These are phyloP conservation scores for Fusarium gaditjirri DNA, from an alignment of 2,329 filamentous ascomycete genomes.

Conservation along the genomic window DNA sequence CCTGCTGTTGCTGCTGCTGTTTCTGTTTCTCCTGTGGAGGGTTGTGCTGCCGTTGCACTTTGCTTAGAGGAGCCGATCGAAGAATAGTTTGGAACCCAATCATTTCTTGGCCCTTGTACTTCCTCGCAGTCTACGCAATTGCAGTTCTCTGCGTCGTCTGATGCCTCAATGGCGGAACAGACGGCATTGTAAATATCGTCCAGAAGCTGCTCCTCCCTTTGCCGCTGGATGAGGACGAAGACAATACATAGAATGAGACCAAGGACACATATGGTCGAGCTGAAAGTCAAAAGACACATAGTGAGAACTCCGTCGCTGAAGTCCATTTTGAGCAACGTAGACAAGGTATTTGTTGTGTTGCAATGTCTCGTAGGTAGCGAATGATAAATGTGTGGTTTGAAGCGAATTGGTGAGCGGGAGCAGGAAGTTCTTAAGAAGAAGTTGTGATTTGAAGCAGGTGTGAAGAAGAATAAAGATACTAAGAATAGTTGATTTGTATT, in stretches of 20 bases:
- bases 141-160: not conserved
- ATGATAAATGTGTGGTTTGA: not conserved
- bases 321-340: not conserved
- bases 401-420: not conserved
- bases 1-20: not conserved
- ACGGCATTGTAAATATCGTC: not conserved
- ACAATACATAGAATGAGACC: not conserved
- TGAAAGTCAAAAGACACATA: not conserved
- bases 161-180: not conserved
- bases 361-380: not conserved
- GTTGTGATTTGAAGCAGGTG: not conserved
- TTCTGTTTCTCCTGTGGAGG: not conserved
- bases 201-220: not conserved
- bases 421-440: not conserved
- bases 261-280: not conserved
- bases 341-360: not conserved
- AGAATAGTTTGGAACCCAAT: not conserved
- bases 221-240: not conserved
- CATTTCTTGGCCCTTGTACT: not conserved
- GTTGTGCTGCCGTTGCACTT: not conserved
- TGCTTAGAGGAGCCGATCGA: not conserved
- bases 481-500: not conserved
- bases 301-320: not conserved
- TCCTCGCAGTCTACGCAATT: not conserved
- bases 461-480: too few relatives aligned